Conservation (phyloP, 1,284 basidiomycete genomes). For the Leucoagaricus sp. region DNA sequence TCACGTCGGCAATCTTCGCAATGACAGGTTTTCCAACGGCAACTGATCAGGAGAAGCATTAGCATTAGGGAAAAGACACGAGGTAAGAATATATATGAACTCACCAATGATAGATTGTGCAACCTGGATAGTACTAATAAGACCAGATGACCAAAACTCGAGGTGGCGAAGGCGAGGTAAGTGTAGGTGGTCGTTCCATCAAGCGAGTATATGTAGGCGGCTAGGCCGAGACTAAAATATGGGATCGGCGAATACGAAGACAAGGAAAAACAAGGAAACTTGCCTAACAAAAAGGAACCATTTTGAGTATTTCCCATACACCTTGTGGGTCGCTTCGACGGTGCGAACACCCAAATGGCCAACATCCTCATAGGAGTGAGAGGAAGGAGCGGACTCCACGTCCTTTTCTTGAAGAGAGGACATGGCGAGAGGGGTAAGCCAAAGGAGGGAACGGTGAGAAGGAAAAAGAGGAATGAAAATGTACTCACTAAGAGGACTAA, state of each 20-base stretch:
- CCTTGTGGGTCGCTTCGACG: constrained; percentile 53
- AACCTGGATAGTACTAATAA: constrained; percentile 66
- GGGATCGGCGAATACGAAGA: background rate
- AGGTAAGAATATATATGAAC: constrained; percentile 17
- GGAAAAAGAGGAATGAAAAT: background rate
- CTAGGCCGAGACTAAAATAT: constrained; percentile 61
- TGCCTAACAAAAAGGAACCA: constrained; percentile 68
- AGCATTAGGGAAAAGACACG: background rate
- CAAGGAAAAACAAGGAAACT: constrained; percentile 13
- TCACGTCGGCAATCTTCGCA: constrained; percentile 77
- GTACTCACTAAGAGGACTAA: background rate
- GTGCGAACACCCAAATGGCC: constrained; percentile 51
- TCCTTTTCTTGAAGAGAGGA: constrained; percentile 13
- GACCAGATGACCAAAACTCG: constrained; percentile 55
- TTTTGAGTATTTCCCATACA: constrained; percentile 54
- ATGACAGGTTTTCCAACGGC: constrained; percentile 72
- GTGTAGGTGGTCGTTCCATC: constrained; percentile 70
- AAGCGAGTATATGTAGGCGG: constrained; percentile 77
- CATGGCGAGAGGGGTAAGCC: background rate
- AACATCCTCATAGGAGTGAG: constrained; percentile 14
- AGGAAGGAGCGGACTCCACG: constrained; percentile 14
- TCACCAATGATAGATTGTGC: constrained; percentile 58
- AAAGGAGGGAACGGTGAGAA: background rate
- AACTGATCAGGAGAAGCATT: constrained; percentile 25
- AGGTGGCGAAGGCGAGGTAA: constrained; percentile 68